Evolutionary conservation across 495 filamentous ascomycete genomes (phyloP).

Genomic region (Penicillium ochrochloron): DNA sequence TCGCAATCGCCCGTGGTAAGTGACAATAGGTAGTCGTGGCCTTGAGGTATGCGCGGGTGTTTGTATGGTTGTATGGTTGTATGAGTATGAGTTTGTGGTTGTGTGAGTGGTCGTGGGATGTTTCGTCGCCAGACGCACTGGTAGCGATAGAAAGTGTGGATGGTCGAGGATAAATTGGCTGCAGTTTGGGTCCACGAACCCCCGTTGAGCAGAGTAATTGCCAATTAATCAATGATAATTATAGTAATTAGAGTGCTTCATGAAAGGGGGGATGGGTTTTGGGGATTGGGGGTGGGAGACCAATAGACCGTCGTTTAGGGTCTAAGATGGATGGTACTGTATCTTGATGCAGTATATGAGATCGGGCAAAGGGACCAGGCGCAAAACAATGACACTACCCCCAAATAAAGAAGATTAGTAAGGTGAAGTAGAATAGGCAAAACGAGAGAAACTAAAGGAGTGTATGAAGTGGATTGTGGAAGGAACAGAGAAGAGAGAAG

Average conservation of each 20-base stretch:
- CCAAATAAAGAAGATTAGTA: conserved; percentile 21
- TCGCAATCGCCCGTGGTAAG: not conserved
- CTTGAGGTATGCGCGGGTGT: not conserved
- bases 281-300: not conserved
- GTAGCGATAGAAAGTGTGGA: conserved; percentile 27
- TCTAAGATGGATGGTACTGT: conserved; percentile 20
- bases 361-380: conserved; percentile 16
- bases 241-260: conserved; percentile 32
- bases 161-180: conserved; percentile 37
- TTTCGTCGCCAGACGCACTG: conserved; percentile 12
- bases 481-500: conserved; percentile 19
- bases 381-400: not conserved
- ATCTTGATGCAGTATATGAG: conserved; percentile 22
- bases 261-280: conserved; percentile 20
- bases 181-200: conserved; percentile 10
- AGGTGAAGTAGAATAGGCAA: conserved; percentile 27
- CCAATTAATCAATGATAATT: conserved; percentile 38
- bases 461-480: conserved; percentile 33
- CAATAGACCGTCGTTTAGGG: conserved; percentile 16
- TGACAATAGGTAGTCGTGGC: not conserved
- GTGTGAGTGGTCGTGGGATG: conserved; percentile 8
- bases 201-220: conserved; percentile 14
- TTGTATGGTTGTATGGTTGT: not conserved
- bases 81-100: not conserved
- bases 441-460: conserved; percentile 36